Conservation (phyloP, 345 rosid genomes). For the Viola odorata region DNA sequence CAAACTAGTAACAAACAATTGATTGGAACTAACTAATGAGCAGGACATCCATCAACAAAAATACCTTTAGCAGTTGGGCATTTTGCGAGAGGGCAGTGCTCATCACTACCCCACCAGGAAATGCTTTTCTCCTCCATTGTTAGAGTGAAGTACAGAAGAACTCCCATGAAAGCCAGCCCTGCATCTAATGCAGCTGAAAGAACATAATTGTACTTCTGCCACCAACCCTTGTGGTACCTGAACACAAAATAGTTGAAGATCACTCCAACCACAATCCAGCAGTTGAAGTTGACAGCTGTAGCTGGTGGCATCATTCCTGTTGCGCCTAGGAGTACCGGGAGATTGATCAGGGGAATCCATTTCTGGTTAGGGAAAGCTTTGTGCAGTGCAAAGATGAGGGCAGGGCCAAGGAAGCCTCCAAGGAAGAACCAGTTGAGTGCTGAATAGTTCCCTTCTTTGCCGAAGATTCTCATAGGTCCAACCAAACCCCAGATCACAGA, state of each 20-base stretch:
- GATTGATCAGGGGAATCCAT: slow-evolving; percentile 48
- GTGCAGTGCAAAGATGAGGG: slow-evolving; percentile 40
- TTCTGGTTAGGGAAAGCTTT: slow-evolving; percentile 37
- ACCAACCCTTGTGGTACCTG: slow-evolving; percentile 41
- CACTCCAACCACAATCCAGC: slow-evolving; percentile 39
- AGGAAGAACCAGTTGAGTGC: slow-evolving; percentile 59
- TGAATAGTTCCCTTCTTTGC: slow-evolving; percentile 37
- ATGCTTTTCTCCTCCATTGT: slow-evolving; percentile 28
- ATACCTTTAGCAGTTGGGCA: slow-evolving; percentile 56
- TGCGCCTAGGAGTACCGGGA: slow-evolving; percentile 46
- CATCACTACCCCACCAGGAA: slow-evolving; percentile 46
- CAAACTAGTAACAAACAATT: too few relatives aligned
- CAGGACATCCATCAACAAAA: slow-evolving; percentile 44
- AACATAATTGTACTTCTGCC: slow-evolving; percentile 61
- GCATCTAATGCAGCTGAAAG: slow-evolving; percentile 57
- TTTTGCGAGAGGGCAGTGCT: slow-evolving; percentile 43
- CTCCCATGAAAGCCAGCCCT: slow-evolving; percentile 57
- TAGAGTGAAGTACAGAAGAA: slow-evolving; percentile 42
- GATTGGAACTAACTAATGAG: slow-evolving; percentile 15
- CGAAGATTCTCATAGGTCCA: slow-evolving; percentile 51
- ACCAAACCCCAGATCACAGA: slow-evolving; percentile 57
- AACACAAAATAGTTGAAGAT: slow-evolving; percentile 48
- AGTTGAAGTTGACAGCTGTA: slow-evolving; percentile 44
- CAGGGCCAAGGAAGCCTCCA: slow-evolving; percentile 44
- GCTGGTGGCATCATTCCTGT: slow-evolving; percentile 60